These are phyloP conservation scores for Luzula sylvatica DNA, from an alignment of 176 grass and related monocot species.

Conservation along the genomic window DNA sequence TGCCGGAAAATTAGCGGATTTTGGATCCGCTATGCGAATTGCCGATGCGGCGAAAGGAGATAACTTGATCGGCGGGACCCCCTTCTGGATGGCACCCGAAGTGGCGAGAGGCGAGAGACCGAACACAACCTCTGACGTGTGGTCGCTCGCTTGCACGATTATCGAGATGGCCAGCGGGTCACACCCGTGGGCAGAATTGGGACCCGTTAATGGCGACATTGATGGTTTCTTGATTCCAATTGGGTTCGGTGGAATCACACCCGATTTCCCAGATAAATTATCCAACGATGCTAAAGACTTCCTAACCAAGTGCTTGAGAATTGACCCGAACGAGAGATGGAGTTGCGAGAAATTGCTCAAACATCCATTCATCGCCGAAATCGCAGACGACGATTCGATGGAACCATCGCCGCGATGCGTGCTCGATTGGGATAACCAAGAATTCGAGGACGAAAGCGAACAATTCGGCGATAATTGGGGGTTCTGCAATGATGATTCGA, in stretches of 20 bases:
- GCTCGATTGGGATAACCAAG: slow-evolving; percentile 39
- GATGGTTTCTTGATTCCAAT: slow-evolving; percentile 41
- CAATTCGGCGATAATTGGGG: neutral
- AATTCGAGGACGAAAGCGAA: slow-evolving; percentile 17
- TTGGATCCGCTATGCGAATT: slow-evolving; percentile 45
- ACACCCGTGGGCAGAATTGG: slow-evolving; percentile 55
- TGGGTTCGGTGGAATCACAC: slow-evolving; percentile 43
- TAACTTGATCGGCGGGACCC: slow-evolving; percentile 30
- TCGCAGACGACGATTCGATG: slow-evolving; percentile 1
- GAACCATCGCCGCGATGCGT: slow-evolving; percentile 50
- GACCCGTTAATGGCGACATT: slow-evolving; percentile 20
- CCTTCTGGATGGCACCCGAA: slow-evolving; percentile 88
- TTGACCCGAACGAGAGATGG: slow-evolving; percentile 49
- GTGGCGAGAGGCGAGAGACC: slow-evolving; percentile 50
- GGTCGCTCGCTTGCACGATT: slow-evolving; percentile 87
- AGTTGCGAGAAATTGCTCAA: slow-evolving; percentile 47
- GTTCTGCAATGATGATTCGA: neutral
- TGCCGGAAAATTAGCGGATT: slow-evolving; percentile 63
- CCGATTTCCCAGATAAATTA: slow-evolving; percentile 30
- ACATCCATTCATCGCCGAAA: slow-evolving; percentile 52
- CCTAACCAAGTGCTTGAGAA: slow-evolving; percentile 69
- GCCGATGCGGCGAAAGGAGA: slow-evolving; percentile 3
- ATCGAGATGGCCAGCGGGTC: slow-evolving; percentile 62
- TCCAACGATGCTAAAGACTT: slow-evolving; percentile 55
- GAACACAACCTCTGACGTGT: slow-evolving; percentile 58